Conservation (phyloP, 176 grass and related monocot genomes). For the Bolboschoenus planiculmis region DNA sequence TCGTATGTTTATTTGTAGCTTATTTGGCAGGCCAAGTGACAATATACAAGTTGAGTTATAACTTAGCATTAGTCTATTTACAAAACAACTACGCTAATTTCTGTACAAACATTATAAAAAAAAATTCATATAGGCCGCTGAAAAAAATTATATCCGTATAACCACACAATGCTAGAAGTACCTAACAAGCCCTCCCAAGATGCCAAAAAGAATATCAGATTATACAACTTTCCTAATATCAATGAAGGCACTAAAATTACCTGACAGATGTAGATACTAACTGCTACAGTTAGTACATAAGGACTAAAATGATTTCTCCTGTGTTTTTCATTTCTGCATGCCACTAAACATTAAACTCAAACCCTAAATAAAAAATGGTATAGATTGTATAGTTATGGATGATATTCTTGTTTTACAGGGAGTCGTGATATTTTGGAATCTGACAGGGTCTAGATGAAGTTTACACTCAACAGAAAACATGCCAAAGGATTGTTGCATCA, state of each 20-base stretch:
- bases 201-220: not conserved
- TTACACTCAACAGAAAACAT: not conserved
- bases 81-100: not conserved
- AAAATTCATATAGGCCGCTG: too few species aligned
- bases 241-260: not conserved
- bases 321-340: not conserved
- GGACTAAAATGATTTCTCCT: not conserved
- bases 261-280: not conserved
- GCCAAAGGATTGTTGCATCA: not conserved
- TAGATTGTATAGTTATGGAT: not conserved
- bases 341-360: not conserved
- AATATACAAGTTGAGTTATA: not conserved
- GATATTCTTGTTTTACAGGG: not conserved
- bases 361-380: not conserved
- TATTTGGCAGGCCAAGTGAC: not conserved
- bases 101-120: not conserved
- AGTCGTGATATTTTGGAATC: not conserved
- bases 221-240: not conserved
- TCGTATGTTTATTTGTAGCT: not conserved
- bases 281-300: not conserved
- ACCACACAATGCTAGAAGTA: not conserved
- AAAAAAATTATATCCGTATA: too few species aligned
- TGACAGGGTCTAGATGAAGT: not conserved
- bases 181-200: not conserved
- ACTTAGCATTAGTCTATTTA: not conserved